These are phyloP conservation scores for Fomitopsis betulina DNA, from an alignment of 1,284 basidiomycete genomes.

Conservation along the genomic window DNA sequence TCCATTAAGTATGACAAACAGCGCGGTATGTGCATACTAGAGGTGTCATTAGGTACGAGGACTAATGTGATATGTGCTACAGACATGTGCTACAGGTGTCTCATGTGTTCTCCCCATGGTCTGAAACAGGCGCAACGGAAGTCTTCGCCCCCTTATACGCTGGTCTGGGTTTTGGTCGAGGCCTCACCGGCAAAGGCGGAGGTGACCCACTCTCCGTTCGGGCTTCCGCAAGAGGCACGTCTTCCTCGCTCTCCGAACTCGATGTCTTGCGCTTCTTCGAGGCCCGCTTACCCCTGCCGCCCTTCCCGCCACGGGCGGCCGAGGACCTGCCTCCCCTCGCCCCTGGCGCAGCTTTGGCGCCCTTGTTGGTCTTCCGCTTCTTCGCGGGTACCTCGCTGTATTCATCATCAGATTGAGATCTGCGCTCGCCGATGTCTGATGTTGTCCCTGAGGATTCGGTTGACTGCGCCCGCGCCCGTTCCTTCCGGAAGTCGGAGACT, in stretches of 20 bases:
- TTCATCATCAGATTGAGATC: conserved; percentile 15
- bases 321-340: conserved; percentile 13
- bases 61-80: conserved; percentile 1
- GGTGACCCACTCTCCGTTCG: conserved; percentile 7
- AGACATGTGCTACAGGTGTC: neutral
- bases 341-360: conserved; percentile 13
- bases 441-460: conserved; percentile 9
- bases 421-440: conserved; percentile 24
- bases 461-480: conserved; percentile 27
- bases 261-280: conserved; percentile 16
- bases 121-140: neutral
- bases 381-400: conserved; percentile 20
- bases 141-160: conserved; percentile 14
- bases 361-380: conserved; percentile 25
- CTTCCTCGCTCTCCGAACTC: conserved; percentile 20
- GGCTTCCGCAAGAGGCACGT: conserved; percentile 21
- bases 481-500: conserved; percentile 77
- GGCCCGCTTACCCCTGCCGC: conserved; percentile 22
- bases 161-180: conserved; percentile 32
- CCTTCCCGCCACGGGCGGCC: conserved; percentile 18
- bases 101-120: conserved; percentile 2
- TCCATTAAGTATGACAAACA: neutral
- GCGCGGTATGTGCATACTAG: neutral
- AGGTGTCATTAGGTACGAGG: neutral
- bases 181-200: conserved; percentile 27